phyloP scores from a whole-genome alignment of 164 flowering plant species.

The Nymphaea colorata region DNA sequence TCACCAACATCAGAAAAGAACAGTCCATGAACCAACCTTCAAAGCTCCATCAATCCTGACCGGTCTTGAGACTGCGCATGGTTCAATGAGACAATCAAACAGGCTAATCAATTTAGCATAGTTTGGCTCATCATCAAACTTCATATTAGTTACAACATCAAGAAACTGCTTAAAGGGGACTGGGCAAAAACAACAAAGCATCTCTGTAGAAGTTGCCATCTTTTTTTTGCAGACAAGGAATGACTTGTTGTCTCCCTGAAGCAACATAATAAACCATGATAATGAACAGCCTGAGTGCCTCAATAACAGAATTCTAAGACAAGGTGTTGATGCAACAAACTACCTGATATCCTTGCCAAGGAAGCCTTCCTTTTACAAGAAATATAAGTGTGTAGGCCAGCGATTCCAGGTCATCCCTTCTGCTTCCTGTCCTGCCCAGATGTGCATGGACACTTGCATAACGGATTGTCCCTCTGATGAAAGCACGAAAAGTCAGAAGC shows the following conservation, averaged over 20 bases:
- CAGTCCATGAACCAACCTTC: slow-evolving; percentile 31
- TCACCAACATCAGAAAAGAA: no score
- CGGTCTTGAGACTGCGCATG: slow-evolving; percentile 39
- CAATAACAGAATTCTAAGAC: not conserved
- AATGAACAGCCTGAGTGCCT: not conserved
- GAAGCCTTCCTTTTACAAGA: slow-evolving; percentile 66
- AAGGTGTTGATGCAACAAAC: not conserved
- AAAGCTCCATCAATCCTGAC: slow-evolving; percentile 73
- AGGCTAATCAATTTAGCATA: slow-evolving; percentile 59
- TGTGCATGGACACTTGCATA: slow-evolving; percentile 96
- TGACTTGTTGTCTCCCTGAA: slow-evolving; percentile 81
- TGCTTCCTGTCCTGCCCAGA: slow-evolving; percentile 79
- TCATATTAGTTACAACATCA: slow-evolving; percentile 73
- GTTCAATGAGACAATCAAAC: slow-evolving; percentile 63
- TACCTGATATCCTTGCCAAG: slow-evolving; percentile 94
- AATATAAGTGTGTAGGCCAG: slow-evolving; percentile 76
- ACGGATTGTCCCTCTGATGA: slow-evolving; percentile 67
- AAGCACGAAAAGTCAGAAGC: not conserved
- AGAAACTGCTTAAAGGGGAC: slow-evolving; percentile 65
- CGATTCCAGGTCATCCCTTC: slow-evolving; percentile 93
- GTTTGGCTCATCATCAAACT: slow-evolving; percentile 88
- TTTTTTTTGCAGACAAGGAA: slow-evolving; percentile 86
- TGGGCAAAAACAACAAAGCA: slow-evolving; percentile 71
- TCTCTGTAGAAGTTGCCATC: slow-evolving; percentile 75
- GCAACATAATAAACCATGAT: slow-evolving; percentile 4